Evolutionary conservation across 2,329 filamentous ascomycete genomes (phyloP).

Genomic region (Xylaria hypoxylon): DNA sequence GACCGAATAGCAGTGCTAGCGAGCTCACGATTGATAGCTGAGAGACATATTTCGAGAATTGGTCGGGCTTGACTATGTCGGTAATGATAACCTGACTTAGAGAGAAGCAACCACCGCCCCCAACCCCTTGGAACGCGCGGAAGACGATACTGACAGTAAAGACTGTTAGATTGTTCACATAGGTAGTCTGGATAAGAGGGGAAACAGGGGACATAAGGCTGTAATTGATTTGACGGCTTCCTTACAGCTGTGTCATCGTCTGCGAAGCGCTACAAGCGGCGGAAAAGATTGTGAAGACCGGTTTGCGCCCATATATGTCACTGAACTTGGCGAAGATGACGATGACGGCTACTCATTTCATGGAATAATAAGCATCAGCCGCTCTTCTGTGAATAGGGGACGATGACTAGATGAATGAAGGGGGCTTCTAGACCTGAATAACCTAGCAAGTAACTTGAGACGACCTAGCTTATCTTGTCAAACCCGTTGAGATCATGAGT

Average conservation of each 20-base stretch:
- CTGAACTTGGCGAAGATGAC: conserved; percentile 74
- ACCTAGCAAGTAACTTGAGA: conserved; percentile 32
- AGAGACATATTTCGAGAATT: conserved; percentile 25
- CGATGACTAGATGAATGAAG: not conserved
- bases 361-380: not conserved
- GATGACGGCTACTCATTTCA: conserved; percentile 25
- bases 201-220: no score
- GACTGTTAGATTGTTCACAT: conserved; percentile 4
- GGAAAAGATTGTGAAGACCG: conserved; percentile 61
- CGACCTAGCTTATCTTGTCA: conserved; percentile 31
- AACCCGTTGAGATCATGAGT: conserved; percentile 31
- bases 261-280: no score
- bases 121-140: no score
- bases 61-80: conserved; percentile 34
- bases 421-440: conserved; percentile 28
- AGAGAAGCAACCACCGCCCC: conserved; percentile 34
- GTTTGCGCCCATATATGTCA: conserved; percentile 77
- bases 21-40: conserved; percentile 21
- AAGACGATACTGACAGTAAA: conserved; percentile 17
- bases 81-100: conserved; percentile 30
- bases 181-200: not conserved
- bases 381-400: not conserved
- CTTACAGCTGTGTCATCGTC: no score
- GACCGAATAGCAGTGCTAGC: conserved; percentile 34
- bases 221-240: no score